A percentile compares a stretch with the other conserved stretches of the same genome.
Conservation (phyloP, 176 grass and related monocot genomes). For the Saccharum officinarum region DNA sequence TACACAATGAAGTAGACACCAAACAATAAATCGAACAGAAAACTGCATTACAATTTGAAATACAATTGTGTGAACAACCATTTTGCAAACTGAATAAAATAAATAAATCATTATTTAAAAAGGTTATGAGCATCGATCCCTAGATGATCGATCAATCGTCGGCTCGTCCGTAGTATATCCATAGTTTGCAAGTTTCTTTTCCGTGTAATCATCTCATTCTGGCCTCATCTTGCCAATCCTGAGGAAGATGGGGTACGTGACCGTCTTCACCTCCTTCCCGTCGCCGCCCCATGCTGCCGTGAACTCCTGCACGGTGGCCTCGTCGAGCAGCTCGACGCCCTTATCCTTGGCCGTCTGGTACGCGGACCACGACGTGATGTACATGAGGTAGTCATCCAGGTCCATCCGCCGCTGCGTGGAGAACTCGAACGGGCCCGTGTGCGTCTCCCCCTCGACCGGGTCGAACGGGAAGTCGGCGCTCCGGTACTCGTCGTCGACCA, state of each 20-base stretch:
- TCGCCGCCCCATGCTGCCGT: conserved; percentile 53
- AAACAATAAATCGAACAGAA: background rate
- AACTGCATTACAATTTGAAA: background rate
- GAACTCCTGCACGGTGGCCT: conserved; percentile 44
- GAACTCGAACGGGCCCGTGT: conserved; percentile 82
- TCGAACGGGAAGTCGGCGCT: conserved; percentile 69
- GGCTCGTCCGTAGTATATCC: background rate
- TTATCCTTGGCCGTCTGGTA: conserved; percentile 89
- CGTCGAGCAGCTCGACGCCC: conserved; percentile 63
- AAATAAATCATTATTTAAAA: background rate
- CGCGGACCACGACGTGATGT: conserved; percentile 87
- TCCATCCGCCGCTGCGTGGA: conserved; percentile 52
- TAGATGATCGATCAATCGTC: too few species aligned
- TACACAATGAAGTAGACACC: background rate
- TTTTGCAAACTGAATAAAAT: background rate
- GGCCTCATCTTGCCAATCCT: conserved; percentile 65
- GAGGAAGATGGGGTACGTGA: conserved; percentile 73
- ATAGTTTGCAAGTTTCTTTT: background rate
- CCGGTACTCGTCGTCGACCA: conserved; percentile 75
- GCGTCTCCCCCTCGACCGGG: conserved; percentile 51
- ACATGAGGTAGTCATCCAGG: conserved; percentile 54
- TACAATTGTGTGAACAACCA: background rate
- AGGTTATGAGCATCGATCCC: background rate
- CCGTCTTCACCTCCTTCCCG: conserved; percentile 41
- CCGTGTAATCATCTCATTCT: background rate